Conservation (phyloP, 257 asterid species). For the Primulina tabacum region DNA sequence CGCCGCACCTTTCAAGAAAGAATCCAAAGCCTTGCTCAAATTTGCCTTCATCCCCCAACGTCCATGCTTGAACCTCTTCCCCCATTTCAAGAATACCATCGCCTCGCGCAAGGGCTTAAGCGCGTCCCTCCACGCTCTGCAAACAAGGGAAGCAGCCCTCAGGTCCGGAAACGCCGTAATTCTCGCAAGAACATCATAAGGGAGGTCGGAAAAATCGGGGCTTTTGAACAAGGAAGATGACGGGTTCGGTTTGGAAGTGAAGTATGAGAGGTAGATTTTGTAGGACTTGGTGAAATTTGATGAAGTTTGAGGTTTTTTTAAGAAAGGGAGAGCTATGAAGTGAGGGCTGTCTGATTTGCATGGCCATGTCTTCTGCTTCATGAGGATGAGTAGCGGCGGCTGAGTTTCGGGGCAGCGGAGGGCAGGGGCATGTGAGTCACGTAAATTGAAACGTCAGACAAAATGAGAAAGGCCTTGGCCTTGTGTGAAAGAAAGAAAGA, state of each 20-base stretch:
- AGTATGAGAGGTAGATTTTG: not conserved
- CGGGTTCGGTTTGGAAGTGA: constrained; percentile 9
- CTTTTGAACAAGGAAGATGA: constrained; percentile 2
- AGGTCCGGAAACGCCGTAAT: constrained; percentile 39
- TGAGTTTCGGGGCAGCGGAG: not conserved
- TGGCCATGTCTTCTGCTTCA: constrained; percentile 43
- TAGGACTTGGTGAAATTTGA: not conserved
- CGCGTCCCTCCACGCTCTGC: constrained; percentile 57
- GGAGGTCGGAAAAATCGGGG: constrained; percentile 36
- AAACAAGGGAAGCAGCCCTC: constrained; percentile 43
- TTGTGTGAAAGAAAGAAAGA: too few species aligned
- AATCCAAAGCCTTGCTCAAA: constrained; percentile 58
- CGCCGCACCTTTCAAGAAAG: constrained; percentile 71
- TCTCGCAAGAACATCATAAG: constrained; percentile 36
- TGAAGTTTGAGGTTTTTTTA: not conserved
- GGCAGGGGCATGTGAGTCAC: not conserved
- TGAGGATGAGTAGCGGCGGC: not conserved
- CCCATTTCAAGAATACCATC: constrained; percentile 33
- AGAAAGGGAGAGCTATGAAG: constrained; percentile 34
- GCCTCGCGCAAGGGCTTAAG: constrained; percentile 70
- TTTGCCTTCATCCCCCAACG: constrained; percentile 48
- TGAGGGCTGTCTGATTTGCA: constrained; percentile 31
- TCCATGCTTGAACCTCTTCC: constrained; percentile 1
- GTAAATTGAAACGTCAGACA: not conserved
- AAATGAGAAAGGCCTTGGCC: too few species aligned